These are phyloP conservation scores for Albizia julibrissin DNA, from an alignment of 306 rosid species.

Conservation along the genomic window DNA sequence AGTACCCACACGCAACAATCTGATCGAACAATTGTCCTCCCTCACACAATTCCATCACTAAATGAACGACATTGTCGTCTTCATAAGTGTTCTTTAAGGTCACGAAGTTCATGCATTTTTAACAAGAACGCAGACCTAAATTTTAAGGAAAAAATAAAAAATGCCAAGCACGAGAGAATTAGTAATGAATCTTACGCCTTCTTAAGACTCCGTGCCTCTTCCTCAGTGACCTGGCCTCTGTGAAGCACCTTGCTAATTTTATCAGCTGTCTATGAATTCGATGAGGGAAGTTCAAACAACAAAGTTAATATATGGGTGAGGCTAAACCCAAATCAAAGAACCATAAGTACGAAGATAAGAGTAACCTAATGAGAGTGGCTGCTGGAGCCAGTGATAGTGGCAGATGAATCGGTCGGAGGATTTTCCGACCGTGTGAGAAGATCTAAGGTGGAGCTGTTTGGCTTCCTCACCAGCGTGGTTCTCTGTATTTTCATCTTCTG, in stretches of 20 bases:
- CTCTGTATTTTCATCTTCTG: neutral
- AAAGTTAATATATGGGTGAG: neutral
- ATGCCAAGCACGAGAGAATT: neutral
- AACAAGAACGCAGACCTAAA: neutral
- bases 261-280: too few species aligned
- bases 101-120: slow-evolving; percentile 51
- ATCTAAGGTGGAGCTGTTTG: slow-evolving; percentile 84
- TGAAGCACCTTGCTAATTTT: too few species aligned
- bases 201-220: slow-evolving; percentile 72
- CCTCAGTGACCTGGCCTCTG: slow-evolving; percentile 75
- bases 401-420: slow-evolving; percentile 49
- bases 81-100: slow-evolving; percentile 73
- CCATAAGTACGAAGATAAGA: neutral
- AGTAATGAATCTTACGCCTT: slow-evolving; percentile 34
- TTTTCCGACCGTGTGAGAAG: slow-evolving; percentile 86
- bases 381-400: slow-evolving; percentile 44
- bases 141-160: neutral
- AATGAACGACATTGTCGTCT: slow-evolving; percentile 79
- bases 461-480: slow-evolving; percentile 54
- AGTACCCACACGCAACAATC: slow-evolving; percentile 84
- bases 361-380: slow-evolving; percentile 41
- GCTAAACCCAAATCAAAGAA: neutral
- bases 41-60: slow-evolving; percentile 92
- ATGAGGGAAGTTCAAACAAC: too few species aligned
- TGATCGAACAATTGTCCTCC: slow-evolving; percentile 92